Conservation (phyloP, 163 green algal genomes). For the Volvox carteri region DNA sequence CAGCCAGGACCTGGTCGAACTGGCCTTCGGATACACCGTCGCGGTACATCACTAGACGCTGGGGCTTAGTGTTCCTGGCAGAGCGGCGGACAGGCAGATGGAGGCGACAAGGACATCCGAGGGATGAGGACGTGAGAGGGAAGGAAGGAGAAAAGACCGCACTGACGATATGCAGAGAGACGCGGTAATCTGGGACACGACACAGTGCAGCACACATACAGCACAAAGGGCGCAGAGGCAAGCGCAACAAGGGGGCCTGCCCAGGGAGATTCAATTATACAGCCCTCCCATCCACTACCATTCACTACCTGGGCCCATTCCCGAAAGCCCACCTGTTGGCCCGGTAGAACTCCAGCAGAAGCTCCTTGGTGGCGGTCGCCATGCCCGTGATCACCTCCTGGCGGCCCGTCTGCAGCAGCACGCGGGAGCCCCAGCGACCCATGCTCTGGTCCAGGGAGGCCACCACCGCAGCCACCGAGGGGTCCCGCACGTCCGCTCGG, state of each 20-base stretch:
- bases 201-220: not conserved
- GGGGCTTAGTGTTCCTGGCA: constrained; percentile 58
- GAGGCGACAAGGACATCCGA: not conserved
- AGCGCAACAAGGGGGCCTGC: too few species aligned
- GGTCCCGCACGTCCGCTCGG: constrained; percentile 59
- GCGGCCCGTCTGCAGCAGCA: constrained; percentile 73
- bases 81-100: not conserved
- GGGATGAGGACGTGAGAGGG: not conserved
- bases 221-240: not conserved
- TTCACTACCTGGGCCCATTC: not conserved
- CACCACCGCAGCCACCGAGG: constrained; percentile 75
- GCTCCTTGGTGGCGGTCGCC: constrained; percentile 72
- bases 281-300: too few species aligned
- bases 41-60: constrained; percentile 82
- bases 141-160: not conserved
- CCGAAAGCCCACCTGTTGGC: constrained; percentile 59
- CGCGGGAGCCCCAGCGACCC: constrained; percentile 63
- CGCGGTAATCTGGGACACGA: not conserved
- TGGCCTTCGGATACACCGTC: constrained; percentile 83
- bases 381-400: constrained; percentile 68
- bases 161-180: not conserved
- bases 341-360: constrained; percentile 83
- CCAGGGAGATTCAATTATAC: not conserved
- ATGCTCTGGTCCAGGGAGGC: constrained; percentile 65
- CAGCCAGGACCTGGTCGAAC: constrained; percentile 70